Percentiles rank a stretch among this genome's conserved stretches.
phyloP scores from a whole-genome alignment of 805 yeast species.

The Nematodospora valgi region DNA sequence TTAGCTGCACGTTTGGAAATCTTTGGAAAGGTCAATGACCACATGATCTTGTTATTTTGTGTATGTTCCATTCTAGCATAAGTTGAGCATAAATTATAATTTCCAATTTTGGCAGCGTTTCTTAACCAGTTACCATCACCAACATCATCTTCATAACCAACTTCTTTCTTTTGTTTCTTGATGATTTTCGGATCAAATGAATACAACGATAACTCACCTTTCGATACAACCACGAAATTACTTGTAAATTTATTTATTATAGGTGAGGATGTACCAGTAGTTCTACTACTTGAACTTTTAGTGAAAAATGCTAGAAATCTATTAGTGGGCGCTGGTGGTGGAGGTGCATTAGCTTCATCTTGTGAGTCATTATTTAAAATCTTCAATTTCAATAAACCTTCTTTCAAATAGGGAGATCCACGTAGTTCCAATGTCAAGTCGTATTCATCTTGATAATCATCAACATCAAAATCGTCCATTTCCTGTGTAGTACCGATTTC shows the following conservation, averaged over 20 bases:
- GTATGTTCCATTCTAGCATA: constrained; percentile 39
- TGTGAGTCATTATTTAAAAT: constrained; percentile 35
- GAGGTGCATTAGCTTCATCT: constrained; percentile 19
- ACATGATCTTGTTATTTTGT: constrained; percentile 21
- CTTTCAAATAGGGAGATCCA: constrained; percentile 79
- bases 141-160: constrained; percentile 21
- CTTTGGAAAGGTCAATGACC: constrained; percentile 58
- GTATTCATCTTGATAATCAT: constrained; percentile 44
- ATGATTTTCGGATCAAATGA: constrained; percentile 46
- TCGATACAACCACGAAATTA: constrained; percentile 62
- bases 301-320: constrained; percentile 27
- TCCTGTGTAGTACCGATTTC: constrained; percentile 16
- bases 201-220: constrained; percentile 61
- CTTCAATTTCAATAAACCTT: constrained; percentile 55
- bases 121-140: constrained; percentile 73
- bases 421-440: constrained; percentile 61
- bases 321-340: constrained; percentile 12
- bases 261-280: constrained; percentile 7
- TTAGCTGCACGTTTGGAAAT: constrained; percentile 29
- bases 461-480: constrained; percentile 36
- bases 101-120: constrained; percentile 55
- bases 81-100: constrained; percentile 50
- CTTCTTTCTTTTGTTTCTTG: constrained; percentile 33
- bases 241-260: constrained; percentile 35
- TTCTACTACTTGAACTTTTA: constrained; percentile 2